Evolutionary conservation across 352 stramenopile species (phyloP).

Genomic region (Pythium aphanidermatum): DNA sequence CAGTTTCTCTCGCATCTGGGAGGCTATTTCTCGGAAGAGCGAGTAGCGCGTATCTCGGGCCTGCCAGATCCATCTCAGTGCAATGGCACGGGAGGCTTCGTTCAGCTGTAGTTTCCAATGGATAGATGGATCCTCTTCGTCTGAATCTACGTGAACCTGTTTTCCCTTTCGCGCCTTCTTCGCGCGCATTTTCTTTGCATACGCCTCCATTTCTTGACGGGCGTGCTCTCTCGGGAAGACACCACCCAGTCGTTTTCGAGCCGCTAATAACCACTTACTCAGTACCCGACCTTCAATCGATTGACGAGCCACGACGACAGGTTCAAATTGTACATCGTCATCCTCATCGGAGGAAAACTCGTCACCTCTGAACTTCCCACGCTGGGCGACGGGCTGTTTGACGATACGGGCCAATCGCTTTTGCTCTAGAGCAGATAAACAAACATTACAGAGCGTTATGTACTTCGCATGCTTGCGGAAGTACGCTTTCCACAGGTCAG

Average conservation of each 20-base stretch:
- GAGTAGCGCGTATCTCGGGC: conserved; percentile 57
- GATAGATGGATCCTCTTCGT: conserved; percentile 59
- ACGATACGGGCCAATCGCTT: conserved; percentile 35
- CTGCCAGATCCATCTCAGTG: conserved; percentile 76
- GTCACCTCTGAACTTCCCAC: conserved; percentile 61
- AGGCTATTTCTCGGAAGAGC: conserved; percentile 31
- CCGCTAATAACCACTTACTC: conserved; percentile 92
- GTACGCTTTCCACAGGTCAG: conserved; percentile 95
- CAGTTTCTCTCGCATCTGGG: conserved; percentile 51
- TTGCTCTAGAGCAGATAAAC: conserved; percentile 56
- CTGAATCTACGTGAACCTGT: conserved; percentile 54
- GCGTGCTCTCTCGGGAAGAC: conserved; percentile 86
- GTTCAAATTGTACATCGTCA: conserved; percentile 84
- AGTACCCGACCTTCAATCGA: conserved; percentile 92
- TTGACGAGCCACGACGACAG: conserved; percentile 85
- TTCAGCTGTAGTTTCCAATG: conserved; percentile 82
- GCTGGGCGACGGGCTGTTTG: conserved; percentile 18
- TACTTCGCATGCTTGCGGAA: conserved; percentile 92
- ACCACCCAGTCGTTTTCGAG: conserved; percentile 87
- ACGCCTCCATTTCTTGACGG: conserved; percentile 86
- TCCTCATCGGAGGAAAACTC: conserved; percentile 94
- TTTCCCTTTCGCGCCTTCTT: conserved; percentile 58
- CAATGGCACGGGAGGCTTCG: conserved; percentile 67
- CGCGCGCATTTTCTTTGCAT: conserved; percentile 88
- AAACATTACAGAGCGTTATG: conserved; percentile 93